Percentiles rank a stretch among this genome's conserved stretches.
These are phyloP conservation scores for Eucalyptus leucophloia DNA, from an alignment of 345 rosid species.

Conservation along the genomic window DNA sequence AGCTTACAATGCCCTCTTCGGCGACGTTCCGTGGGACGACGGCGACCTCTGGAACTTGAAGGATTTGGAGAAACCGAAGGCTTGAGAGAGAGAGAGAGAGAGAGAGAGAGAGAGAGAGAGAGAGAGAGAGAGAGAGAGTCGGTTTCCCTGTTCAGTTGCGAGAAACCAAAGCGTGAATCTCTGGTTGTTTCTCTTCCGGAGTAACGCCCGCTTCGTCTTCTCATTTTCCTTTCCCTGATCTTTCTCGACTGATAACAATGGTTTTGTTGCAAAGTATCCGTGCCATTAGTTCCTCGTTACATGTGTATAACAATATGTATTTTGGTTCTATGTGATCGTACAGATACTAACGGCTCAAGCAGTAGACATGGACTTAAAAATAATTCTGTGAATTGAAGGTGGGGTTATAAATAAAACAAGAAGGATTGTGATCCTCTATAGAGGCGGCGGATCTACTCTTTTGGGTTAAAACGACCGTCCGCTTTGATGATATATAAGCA, in stretches of 20 bases:
- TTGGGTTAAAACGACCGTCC: background rate
- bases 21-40: slow-evolving; percentile 53
- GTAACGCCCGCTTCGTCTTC: background rate
- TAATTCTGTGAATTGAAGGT: background rate
- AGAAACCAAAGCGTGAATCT: background rate
- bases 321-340: background rate
- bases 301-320: background rate
- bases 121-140: background rate
- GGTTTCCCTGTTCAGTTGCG: background rate
- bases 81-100: background rate
- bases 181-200: background rate
- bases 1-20: slow-evolving; percentile 20
- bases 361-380: background rate
- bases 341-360: background rate
- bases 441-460: background rate
- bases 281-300: background rate
- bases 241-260: background rate
- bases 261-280: background rate
- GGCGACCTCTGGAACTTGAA: slow-evolving; percentile 66
- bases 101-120: background rate
- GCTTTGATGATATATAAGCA: background rate
- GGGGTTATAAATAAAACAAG: background rate
- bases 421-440: background rate
- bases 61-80: slow-evolving; percentile 3
- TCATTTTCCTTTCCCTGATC: background rate